Conservation (phyloP, 345 rosid species). For the Isatis tinctoria region DNA sequence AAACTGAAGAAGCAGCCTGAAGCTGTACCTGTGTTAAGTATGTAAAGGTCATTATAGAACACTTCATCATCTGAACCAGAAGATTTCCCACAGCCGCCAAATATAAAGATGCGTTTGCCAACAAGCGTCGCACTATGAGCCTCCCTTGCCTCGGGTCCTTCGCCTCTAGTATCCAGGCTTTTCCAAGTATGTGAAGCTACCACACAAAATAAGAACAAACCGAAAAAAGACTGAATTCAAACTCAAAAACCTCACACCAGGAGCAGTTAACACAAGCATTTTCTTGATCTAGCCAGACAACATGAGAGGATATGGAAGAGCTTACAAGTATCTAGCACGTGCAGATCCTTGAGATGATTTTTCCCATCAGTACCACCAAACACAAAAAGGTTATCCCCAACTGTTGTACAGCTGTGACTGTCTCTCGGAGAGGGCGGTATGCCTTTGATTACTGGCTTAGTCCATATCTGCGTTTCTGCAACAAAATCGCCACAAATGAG, state of each 20-base stretch:
- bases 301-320: conserved; percentile 5
- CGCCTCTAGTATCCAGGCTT: conserved; percentile 70
- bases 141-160: conserved; percentile 88
- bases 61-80: conserved; percentile 51
- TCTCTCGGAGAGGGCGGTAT: conserved; percentile 76
- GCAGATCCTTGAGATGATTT: conserved; percentile 72
- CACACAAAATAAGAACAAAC: neutral
- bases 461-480: conserved; percentile 76
- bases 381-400: conserved; percentile 66
- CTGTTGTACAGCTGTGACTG: conserved; percentile 86
- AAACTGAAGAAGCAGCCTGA: conserved; percentile 8
- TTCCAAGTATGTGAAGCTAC: conserved; percentile 85
- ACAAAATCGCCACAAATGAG: conserved; percentile 8
- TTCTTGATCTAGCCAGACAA: neutral
- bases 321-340: conserved; percentile 85
- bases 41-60: conserved; percentile 82
- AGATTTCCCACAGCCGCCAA: conserved; percentile 93
- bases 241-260: neutral
- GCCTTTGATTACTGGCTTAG: conserved; percentile 65
- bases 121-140: conserved; percentile 89
- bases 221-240: neutral
- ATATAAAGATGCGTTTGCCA: conserved; percentile 73
- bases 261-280: neutral
- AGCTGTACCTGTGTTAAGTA: conserved; percentile 69
- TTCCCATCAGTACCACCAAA: conserved; percentile 96